Base-by-base conservation (phyloP, 345 rosid species). In the Sonneratia caseolaris region DNA sequence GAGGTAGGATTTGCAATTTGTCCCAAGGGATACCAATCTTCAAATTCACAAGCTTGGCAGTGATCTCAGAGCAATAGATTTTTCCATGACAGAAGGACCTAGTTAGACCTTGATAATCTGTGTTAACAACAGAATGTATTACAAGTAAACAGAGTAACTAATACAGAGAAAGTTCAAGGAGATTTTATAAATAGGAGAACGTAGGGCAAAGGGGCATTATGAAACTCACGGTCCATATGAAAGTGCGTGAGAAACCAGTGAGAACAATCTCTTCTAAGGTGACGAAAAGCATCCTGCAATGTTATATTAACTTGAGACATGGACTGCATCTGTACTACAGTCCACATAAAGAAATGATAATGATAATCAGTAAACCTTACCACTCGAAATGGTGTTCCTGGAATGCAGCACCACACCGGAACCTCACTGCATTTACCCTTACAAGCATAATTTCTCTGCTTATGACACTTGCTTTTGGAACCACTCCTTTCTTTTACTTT, bases 201-300 rank as follows among this genome's bases (percentile, higher is more conserved):
- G 7, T 22, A 22, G 13, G n/a, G 7, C 11, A 22, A 7, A 2
- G 11, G 65, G 72, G 68, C 16, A 75, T 53, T 64, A 64, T 37
- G 18, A 71, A 76, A 90, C 98, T 87, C 82, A 94, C 98, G 97
- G 76, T 91, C 98, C 81, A 89, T 90, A 80, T 94, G 97, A 78
- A 94, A 94, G 79, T 91, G 98, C 11, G 98, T 87, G 49, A 94
- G 97, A 89, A 94, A 94, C 98, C 97, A 94, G 74, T 94, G 97
- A 76, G 84, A 79, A 76, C 98, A 91, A 74, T 91, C 93, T 37
- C 97, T 88, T 82, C 88, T 83, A 64, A 94, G 95, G 79, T 87
- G 88, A 72, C 83, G 93, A 88, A 94, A 94, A 76, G 98, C 97
- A 78, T 94, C 98, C 98, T 94, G 93, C 83, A 78, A 59, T 76